A percentile compares a stretch with the other conserved stretches of the same genome.
phyloP scores from a whole-genome alignment of 2,329 filamentous ascomycete species.

The Claviceps africana region DNA sequence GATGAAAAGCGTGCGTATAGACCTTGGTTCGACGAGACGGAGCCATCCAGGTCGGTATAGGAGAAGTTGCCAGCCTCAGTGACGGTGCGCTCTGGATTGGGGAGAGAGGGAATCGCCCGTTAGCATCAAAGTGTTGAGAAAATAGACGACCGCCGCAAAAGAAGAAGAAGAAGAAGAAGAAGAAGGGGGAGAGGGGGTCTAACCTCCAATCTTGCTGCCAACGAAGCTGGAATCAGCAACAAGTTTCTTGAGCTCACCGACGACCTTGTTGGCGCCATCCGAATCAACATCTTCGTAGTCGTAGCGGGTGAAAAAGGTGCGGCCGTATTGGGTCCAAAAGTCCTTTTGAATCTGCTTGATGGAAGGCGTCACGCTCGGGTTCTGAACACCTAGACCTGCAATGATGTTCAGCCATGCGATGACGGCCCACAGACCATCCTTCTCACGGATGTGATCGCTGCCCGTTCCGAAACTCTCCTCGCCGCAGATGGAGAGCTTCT shows the following conservation, averaged over 20 bases:
- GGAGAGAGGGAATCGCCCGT: background rate
- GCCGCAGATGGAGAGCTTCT: conserved; percentile 96
- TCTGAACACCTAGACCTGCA: conserved; percentile 75
- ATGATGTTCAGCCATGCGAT: conserved; percentile 99
- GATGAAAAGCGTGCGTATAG: conserved; percentile 90
- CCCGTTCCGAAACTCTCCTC: conserved; percentile 98
- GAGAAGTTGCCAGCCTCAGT: conserved; percentile 88
- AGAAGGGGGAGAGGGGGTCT: conserved; percentile 5
- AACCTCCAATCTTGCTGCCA: conserved; percentile 65
- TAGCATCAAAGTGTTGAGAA: background rate
- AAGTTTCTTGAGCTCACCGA: conserved; percentile 64
- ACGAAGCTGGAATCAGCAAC: conserved; percentile 64
- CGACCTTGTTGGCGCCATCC: conserved; percentile 80
- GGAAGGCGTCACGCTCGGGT: conserved; percentile 66
- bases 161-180: background rate
- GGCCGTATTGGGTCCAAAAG: conserved; percentile 93
- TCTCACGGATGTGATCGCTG: conserved; percentile 97
- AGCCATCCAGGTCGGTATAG: conserved; percentile 97
- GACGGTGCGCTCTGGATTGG: conserved; percentile 53
- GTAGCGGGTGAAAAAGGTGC: conserved; percentile 97
- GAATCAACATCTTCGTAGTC: conserved; percentile 94
- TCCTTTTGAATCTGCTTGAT: conserved; percentile 94
- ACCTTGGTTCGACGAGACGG: conserved; percentile 88
- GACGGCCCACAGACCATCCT: conserved; percentile 95
- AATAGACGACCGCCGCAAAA: no score